Evolutionary conservation across 805 yeast genomes (phyloP), one percentile per base, ranked within the genome.

Genomic region (Maudiozyma serrabonitensis): DNA sequence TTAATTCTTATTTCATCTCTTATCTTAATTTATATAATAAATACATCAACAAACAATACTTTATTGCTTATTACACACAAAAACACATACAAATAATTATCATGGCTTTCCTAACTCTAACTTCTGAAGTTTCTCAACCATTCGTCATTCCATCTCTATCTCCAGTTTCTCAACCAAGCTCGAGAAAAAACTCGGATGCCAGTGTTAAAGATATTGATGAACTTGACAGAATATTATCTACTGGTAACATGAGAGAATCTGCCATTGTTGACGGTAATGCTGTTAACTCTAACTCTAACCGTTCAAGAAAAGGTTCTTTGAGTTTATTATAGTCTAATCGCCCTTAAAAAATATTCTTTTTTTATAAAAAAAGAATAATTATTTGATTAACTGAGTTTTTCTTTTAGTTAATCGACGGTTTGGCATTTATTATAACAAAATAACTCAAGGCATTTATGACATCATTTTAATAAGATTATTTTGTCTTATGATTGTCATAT

Each of bases 81-180:
- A 38, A 23, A 41, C 39, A 45, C 35, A 47, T 25, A 42, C 43
- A 47, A 18, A 46, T 45, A 23, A 43, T n/a, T 38, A 50, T 43
- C 43, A 58, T 56, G 58, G 63, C 63, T 52, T 81, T 78, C 65
- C 71, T 82, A 64, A 71, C 74, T 44, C 38, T 82, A 63, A 73
- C 82, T 37, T 73, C 79, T 47, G 80, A 79, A 53, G 66, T 74
- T 46, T 72, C 78, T 50, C 72, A 76, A 64, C 87, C 89, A 56
- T 82, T 81, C 58, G 74, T 82, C 48, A 81, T 82, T 58, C 81
- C 82, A 58, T 67, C 76, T 52, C 73, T 81, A 43, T 80, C 87
- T 1, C 87, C 87, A 35, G 73, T 73, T 8, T 73, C 79, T 3
- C 62, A 57, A 44, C 59, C 66, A 34, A 37, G 52, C n/a, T 55